Evolutionary conservation across 225 moss, liverwort and hornwort genomes (phyloP), one percentile per base, ranked within the genome.

Genomic region (Climacium dendroides): DNA sequence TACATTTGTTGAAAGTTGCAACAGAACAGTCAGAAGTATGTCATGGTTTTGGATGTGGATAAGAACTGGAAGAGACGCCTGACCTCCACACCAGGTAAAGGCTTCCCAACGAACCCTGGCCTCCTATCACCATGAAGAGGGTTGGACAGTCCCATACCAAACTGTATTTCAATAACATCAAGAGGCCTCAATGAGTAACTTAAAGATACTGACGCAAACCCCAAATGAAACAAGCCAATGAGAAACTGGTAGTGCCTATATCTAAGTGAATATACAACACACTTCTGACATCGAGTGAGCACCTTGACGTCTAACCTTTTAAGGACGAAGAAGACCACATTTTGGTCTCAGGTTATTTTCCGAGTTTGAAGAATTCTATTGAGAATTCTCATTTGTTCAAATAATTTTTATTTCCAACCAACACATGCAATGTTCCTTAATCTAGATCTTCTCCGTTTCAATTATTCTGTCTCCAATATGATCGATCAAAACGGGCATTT

Each of bases 91-190:
- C 96, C 98, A 83, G 94, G 95, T 73, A 98, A 92, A 80, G 96
- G 93, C 87, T 90, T 78, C 78, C 97, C 98, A 60, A 98, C 98
- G 78, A 90, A 97, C 61, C 98, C 96, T 85, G 96, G 89, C 85
- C 93, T 96, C 87, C 98, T 93, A 48, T 97, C 96, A 57, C 98
- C 97, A 62, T 94, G 89, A 72, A 98, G 92, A 86, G 96, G 98
- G 87, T 97, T 98, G 70, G 95, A 94, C 62, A 97, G 83, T 72
- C 91, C 98, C 98, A 98, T 98, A 72, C 98, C 98, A 92, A 98
- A 98, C 98, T 97, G 94, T 74, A 82, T 41, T 62, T 10, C 70
- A 76, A 71, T 22, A 53, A 70, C 59, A 90, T 11, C 54, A 53
- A 65, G 30, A 81, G 8, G 52, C 14, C 59, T 63, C 59, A 47